A percentile compares a stretch with the other conserved stretches of the same genome.
phyloP scores from a whole-genome alignment of 2,329 filamentous ascomycete genomes.

The Tolypocladium amazonense region DNA sequence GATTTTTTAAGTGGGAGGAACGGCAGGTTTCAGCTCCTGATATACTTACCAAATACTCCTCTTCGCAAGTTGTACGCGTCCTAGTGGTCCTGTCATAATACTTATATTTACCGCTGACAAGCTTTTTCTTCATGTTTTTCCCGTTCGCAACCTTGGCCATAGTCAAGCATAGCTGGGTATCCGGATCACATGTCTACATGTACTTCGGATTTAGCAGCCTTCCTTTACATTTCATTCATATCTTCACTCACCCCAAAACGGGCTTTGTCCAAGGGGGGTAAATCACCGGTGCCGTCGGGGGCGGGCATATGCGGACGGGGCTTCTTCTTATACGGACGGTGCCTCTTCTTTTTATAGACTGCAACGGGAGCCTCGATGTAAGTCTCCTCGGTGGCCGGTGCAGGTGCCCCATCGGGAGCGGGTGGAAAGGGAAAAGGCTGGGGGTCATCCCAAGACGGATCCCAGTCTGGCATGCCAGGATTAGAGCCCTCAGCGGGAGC shows the following conservation, averaged over 20 bases:
- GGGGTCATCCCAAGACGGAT: not conserved
- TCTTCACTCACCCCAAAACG: not conserved
- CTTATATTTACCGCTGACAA: not conserved
- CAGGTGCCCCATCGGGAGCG: not conserved
- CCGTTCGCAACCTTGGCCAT: no score
- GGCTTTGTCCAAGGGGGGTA: not conserved
- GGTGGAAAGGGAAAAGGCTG: not conserved
- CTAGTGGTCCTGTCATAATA: not conserved
- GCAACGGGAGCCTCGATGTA: not conserved
- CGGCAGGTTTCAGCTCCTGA: not conserved
- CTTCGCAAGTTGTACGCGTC: not conserved
- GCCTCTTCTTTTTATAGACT: no score
- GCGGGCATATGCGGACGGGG: not conserved
- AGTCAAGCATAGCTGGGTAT: not conserved
- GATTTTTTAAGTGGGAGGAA: not conserved
- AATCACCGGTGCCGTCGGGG: not conserved
- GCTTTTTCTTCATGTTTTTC: not conserved
- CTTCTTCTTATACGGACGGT: no score
- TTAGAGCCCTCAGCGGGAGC: not conserved
- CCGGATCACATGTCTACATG: not conserved
- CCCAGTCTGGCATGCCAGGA: not conserved
- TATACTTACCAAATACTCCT: not conserved
- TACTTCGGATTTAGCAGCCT: not conserved
- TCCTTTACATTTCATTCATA: not conserved
- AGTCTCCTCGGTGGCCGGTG: not conserved